Conservation (phyloP, 257 asterid genomes). For the Nicotiana tomentosiformis region DNA sequence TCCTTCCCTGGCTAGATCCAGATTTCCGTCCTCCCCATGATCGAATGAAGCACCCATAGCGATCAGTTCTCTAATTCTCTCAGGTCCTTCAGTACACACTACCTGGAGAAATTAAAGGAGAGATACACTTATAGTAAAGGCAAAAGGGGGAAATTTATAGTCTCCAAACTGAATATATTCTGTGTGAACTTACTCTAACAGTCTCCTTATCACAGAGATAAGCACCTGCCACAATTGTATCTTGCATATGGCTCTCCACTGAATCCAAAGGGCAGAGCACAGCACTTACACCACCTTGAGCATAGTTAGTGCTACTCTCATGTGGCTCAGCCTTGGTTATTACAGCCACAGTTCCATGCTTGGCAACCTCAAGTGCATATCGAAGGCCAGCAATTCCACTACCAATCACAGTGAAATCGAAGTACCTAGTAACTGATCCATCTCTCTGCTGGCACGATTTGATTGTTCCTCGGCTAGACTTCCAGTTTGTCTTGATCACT, state of each 20-base stretch:
- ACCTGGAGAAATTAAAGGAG: slow-evolving; percentile 40
- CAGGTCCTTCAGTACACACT: slow-evolving; percentile 99
- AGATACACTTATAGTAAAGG: neutral
- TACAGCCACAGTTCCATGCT: slow-evolving; percentile 82
- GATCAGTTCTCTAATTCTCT: slow-evolving; percentile 83
- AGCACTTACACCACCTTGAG: slow-evolving; percentile 99
- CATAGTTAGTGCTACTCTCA: slow-evolving; percentile 95
- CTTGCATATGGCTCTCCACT: slow-evolving; percentile 90
- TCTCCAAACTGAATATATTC: neutral
- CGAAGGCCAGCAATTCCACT: slow-evolving; percentile 99
- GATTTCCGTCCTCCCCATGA: slow-evolving; percentile 94
- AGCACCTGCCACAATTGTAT: slow-evolving; percentile 98
- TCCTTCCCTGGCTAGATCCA: slow-evolving; percentile 97
- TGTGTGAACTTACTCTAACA: slow-evolving; percentile 64
- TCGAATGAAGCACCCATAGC: slow-evolving; percentile 99
- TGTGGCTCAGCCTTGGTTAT: slow-evolving; percentile 98
- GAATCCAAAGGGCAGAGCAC: slow-evolving; percentile 91
- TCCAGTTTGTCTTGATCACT: slow-evolving; percentile 23
- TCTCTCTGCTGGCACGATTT: slow-evolving; percentile 44
- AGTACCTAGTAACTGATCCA: slow-evolving; percentile 47
- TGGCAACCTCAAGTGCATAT: slow-evolving; percentile 97
- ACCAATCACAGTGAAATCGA: slow-evolving; percentile 87
- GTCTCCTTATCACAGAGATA: slow-evolving; percentile 95
- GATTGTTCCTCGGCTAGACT: slow-evolving; percentile 30
- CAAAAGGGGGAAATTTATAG: neutral